These are phyloP conservation scores for Lentinula detonsa DNA, from an alignment of 768 basidiomycete species.

Conservation along the genomic window DNA sequence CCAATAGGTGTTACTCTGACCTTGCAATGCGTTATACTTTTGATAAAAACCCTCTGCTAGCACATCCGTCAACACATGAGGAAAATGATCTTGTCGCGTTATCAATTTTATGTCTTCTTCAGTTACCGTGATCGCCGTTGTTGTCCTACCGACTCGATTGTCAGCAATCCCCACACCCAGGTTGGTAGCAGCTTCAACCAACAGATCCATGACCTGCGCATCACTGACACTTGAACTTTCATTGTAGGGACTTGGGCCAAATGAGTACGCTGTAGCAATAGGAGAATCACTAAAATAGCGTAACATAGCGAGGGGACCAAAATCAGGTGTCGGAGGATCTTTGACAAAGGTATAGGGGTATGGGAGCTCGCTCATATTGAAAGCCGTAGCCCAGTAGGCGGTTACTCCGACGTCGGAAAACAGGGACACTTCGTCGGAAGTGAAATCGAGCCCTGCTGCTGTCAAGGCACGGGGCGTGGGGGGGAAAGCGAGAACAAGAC, in stretches of 20 bases:
- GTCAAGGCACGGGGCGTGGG: neutral
- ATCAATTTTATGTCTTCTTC: neutral
- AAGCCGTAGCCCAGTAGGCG: conserved; percentile 1
- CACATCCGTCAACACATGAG: neutral
- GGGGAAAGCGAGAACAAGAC: conserved; percentile 5
- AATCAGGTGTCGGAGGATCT: neutral
- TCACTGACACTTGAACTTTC: neutral
- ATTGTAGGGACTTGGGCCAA: neutral
- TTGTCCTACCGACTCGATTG: neutral
- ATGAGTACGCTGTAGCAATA: conserved; percentile 5
- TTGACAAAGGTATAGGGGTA: neutral
- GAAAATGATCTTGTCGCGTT: conserved; percentile 2
- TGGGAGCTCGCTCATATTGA: neutral
- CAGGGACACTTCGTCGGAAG: neutral
- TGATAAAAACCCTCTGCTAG: neutral
- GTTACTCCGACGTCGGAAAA: conserved; percentile 3
- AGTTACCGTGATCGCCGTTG: neutral
- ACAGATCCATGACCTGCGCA: neutral
- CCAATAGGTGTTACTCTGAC: conserved; percentile 2
- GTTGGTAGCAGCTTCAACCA: neutral
- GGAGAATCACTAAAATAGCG: conserved; percentile 4
- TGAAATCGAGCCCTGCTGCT: neutral
- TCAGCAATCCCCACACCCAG: neutral
- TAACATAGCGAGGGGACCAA: neutral
- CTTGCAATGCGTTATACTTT: conserved; percentile 4